These are phyloP conservation scores for Mucor velutinosus DNA, from an alignment of 371 early-diverging fungal genomes.

Conservation along the genomic window DNA sequence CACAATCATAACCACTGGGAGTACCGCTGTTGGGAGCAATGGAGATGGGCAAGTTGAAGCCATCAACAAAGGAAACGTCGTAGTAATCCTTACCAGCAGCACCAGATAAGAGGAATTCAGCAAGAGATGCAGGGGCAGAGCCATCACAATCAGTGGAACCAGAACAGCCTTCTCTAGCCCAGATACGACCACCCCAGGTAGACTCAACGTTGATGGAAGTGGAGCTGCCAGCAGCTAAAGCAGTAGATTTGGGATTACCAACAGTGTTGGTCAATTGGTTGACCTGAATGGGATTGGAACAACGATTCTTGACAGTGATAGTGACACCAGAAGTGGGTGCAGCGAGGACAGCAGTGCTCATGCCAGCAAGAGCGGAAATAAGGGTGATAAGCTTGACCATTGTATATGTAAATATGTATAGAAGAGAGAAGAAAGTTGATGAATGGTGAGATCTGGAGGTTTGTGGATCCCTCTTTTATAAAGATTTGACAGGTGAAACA, in stretches of 20 bases:
- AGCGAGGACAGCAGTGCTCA: constrained; percentile 31
- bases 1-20: constrained; percentile 32
- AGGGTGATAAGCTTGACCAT: constrained; percentile 22
- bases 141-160: constrained; percentile 26
- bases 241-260: not conserved
- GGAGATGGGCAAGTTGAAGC: constrained; percentile 37
- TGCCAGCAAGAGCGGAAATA: constrained; percentile 21
- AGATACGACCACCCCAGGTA: constrained; percentile 48
- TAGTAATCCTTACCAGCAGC: constrained; percentile 31
- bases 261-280: constrained; percentile 38
- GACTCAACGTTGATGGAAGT: constrained; percentile 15
- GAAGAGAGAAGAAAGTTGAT: not conserved
- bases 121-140: constrained; percentile 37
- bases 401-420: constrained; percentile 7
- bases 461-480: not conserved
- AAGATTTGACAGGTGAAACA: not conserved
- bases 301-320: constrained; percentile 45
- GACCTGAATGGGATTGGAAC: constrained; percentile 27
- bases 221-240: constrained; percentile 26
- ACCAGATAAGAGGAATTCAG: constrained; percentile 28
- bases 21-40: constrained; percentile 29
- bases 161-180: constrained; percentile 40
- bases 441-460: not conserved
- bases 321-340: constrained; percentile 31
- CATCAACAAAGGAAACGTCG: constrained; percentile 44